These are phyloP conservation scores for Dovyalis caffra DNA, from an alignment of 345 rosid genomes.

Conservation along the genomic window DNA sequence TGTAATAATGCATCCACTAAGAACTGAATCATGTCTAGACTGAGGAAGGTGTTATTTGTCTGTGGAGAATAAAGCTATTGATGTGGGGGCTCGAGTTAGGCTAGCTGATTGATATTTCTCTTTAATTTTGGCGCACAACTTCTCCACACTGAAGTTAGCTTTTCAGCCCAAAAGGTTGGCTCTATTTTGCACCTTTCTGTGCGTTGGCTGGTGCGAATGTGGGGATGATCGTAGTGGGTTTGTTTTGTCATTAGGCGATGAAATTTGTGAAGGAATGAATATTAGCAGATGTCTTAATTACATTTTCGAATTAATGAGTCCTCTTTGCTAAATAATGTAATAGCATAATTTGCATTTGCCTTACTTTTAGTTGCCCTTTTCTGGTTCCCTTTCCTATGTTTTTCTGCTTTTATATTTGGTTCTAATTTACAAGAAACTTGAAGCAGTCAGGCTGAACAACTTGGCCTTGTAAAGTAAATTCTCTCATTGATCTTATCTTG, in stretches of 20 bases:
- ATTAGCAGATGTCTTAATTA: no score
- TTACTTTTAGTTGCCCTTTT: no score
- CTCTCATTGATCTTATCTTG: background rate
- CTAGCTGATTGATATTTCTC: background rate
- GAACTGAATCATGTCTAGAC: background rate
- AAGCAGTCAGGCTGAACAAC: no score
- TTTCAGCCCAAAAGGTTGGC: background rate
- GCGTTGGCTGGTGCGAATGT: background rate
- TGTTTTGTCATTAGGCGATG: background rate
- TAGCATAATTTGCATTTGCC: no score
- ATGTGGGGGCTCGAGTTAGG: background rate
- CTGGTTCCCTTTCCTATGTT: no score
- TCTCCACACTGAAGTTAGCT: background rate
- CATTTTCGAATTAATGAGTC: no score
- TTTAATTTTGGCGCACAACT: conserved; percentile 15
- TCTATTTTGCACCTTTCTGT: background rate
- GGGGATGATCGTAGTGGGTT: background rate
- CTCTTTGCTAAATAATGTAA: no score
- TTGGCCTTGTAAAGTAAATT: no score
- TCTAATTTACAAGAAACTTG: no score
- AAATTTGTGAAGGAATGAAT: no score
- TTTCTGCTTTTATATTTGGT: no score
- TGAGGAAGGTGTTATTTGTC: conserved; percentile 14
- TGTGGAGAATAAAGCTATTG: background rate
- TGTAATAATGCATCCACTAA: conserved; percentile 5